Conservation (phyloP, 106 monocot species). For the Xerophyta viscosa region DNA sequence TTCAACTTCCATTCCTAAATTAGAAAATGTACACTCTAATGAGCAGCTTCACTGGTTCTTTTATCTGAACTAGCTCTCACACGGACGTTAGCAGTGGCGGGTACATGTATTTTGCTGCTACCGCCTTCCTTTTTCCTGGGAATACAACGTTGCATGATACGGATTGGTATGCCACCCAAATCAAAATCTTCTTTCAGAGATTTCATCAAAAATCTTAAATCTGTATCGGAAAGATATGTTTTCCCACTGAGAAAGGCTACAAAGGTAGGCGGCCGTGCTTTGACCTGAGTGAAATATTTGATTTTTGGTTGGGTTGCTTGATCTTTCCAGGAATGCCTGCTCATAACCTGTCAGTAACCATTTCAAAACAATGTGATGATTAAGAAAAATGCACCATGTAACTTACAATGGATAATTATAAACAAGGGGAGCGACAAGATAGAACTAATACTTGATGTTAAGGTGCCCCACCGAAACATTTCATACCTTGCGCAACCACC, state of each 20-base stretch:
- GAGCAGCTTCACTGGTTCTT: too few species aligned
- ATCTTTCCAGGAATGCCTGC: conserved; percentile 97
- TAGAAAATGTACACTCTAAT: too few species aligned
- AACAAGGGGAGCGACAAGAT: too few species aligned
- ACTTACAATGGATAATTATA: too few species aligned
- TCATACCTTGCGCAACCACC: conserved; percentile 95
- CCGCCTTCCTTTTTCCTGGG: conserved; percentile 24
- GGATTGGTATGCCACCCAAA: conserved; percentile 82
- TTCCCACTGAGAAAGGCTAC: conserved; percentile 86
- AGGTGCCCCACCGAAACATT: too few species aligned
- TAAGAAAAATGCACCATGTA: too few species aligned
- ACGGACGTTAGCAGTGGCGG: conserved; percentile 6
- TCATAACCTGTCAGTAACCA: conserved; percentile 67
- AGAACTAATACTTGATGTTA: too few species aligned
- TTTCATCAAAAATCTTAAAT: conserved; percentile 75
- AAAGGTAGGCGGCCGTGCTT: conserved; percentile 93
- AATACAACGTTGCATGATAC: conserved; percentile 59
- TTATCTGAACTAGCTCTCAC: conserved; percentile 47
- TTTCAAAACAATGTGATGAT: not conserved
- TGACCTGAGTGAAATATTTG: conserved; percentile 96
- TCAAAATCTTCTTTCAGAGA: conserved; percentile 92
- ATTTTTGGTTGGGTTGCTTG: conserved; percentile 71
- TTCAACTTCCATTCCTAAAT: too few species aligned
- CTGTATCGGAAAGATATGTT: conserved; percentile 55
- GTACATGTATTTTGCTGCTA: conserved; percentile 1